These are phyloP conservation scores for Pseudonitzschia delicatissima DNA, from an alignment of 108 stramenopile species.

Conservation along the genomic window DNA sequence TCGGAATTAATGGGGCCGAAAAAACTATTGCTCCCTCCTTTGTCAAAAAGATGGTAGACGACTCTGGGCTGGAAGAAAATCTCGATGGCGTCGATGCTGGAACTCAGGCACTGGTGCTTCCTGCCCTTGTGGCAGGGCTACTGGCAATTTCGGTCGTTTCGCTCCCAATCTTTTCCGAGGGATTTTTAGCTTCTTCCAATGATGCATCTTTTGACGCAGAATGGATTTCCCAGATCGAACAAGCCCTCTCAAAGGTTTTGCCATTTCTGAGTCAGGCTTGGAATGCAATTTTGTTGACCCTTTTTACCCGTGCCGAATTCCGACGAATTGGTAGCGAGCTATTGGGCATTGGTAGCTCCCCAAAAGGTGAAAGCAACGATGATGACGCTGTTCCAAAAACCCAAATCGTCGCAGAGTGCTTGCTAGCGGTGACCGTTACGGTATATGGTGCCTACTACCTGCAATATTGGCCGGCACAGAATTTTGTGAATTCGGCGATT, in stretches of 20 bases:
- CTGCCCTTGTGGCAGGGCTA: conserved; percentile 21
- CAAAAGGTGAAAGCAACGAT: neutral
- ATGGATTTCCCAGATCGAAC: neutral
- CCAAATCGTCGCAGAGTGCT: conserved; percentile 9
- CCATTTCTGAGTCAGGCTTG: conserved; percentile 21
- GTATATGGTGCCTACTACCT: conserved; percentile 17
- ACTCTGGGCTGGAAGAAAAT: conserved; percentile 18
- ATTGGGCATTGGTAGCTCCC: neutral
- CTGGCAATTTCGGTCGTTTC: conserved; percentile 23
- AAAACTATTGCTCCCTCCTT: neutral
- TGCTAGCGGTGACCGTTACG: conserved; percentile 14
- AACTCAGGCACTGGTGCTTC: conserved; percentile 28
- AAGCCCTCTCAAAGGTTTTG: conserved; percentile 6
- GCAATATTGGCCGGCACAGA: conserved; percentile 43
- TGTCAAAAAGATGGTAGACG: conserved; percentile 6
- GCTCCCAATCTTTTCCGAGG: neutral
- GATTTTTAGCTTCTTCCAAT: neutral
- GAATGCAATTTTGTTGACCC: conserved; percentile 26
- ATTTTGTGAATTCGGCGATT: conserved; percentile 52
- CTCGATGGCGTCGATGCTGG: conserved; percentile 24
- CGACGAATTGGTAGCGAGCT: conserved; percentile 26
- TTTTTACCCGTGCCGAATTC: conserved; percentile 32
- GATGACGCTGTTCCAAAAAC: conserved; percentile 2
- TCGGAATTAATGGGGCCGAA: neutral
- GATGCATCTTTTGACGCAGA: neutral